Conservation (phyloP, 768 basidiomycete species). For the Chiua virens region DNA sequence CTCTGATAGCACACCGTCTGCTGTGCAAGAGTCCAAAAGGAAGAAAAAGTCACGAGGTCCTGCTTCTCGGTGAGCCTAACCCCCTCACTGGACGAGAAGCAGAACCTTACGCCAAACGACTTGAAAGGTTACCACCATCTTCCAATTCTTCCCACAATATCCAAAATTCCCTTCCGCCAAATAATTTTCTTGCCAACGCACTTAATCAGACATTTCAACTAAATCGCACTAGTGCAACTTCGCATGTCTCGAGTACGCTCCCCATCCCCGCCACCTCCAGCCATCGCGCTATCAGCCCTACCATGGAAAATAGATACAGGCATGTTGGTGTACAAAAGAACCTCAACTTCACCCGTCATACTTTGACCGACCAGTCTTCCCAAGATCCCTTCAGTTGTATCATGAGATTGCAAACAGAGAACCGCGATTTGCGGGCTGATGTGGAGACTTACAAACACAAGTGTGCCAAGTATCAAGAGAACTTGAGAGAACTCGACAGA, state of each 20-base stretch:
- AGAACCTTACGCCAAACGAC: constrained; percentile 25
- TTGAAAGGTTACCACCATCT: constrained; percentile 21
- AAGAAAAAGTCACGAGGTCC: constrained; percentile 21
- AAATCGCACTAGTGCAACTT: constrained; percentile 17
- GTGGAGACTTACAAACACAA: constrained; percentile 9
- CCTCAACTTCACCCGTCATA: constrained; percentile 20
- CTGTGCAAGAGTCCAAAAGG: constrained; percentile 7
- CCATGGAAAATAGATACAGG: constrained; percentile 12
- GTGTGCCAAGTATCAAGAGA: constrained; percentile 4
- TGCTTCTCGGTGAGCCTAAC: constrained; percentile 33
- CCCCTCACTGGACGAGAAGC: constrained; percentile 31
- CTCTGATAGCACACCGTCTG: not conserved
- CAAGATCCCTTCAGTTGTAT: constrained; percentile 13
- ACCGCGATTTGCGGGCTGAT: constrained; percentile 8
- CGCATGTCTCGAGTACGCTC: constrained; percentile 7
- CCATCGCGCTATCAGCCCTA: not conserved
- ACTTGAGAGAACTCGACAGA: constrained; percentile 11
- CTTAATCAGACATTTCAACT: constrained; percentile 29
- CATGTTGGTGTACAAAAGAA: constrained; percentile 25
- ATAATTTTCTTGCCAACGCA: constrained; percentile 21
- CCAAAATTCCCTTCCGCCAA: not conserved
- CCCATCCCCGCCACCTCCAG: constrained; percentile 2
- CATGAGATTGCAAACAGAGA: constrained; percentile 18
- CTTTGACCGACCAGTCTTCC: not conserved
- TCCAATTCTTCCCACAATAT: not conserved